These are phyloP conservation scores for Calycina herbarum DNA, from an alignment of 2,329 filamentous ascomycete genomes.

Conservation along the genomic window DNA sequence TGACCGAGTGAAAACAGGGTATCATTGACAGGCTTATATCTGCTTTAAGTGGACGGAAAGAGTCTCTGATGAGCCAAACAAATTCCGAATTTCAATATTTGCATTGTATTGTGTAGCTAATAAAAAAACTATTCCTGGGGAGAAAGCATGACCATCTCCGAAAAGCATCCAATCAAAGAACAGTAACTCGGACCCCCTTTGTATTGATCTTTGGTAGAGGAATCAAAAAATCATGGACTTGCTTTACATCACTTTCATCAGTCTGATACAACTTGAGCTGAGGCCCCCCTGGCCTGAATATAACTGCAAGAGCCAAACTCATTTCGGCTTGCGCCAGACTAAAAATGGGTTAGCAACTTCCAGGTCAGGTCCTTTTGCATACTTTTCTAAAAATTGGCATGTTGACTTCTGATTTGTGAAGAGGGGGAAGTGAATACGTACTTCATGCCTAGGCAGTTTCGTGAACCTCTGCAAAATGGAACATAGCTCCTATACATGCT, in stretches of 20 bases:
- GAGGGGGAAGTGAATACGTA: slow-evolving; percentile 1
- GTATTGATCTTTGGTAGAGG: not conserved
- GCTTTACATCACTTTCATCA: slow-evolving; percentile 3
- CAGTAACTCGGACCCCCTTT: slow-evolving; percentile 7
- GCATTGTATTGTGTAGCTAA: too few relatives aligned
- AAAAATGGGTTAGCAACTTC: not conserved
- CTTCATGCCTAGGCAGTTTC: slow-evolving; percentile 25
- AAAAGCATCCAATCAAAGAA: not conserved
- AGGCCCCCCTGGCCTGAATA: not conserved
- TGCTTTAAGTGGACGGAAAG: too few relatives aligned
- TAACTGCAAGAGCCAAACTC: not conserved
- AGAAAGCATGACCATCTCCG: too few relatives aligned
- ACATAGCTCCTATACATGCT: slow-evolving; percentile 16
- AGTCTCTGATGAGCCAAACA: too few relatives aligned
- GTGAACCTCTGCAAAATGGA: slow-evolving; percentile 30
- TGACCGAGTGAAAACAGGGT: too few relatives aligned
- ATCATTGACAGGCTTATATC: too few relatives aligned
- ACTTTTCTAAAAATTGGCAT: not conserved
- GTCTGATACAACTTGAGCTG: slow-evolving; percentile 6
- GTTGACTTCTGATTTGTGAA: not conserved
- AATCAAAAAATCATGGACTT: slow-evolving; percentile 6
- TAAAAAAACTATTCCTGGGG: too few relatives aligned
- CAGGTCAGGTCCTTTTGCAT: not conserved
- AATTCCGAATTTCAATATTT: too few relatives aligned
- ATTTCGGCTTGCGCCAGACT: slow-evolving; percentile 13